Conservation (phyloP, 1,284 basidiomycete genomes). For the Ustilago curta region DNA sequence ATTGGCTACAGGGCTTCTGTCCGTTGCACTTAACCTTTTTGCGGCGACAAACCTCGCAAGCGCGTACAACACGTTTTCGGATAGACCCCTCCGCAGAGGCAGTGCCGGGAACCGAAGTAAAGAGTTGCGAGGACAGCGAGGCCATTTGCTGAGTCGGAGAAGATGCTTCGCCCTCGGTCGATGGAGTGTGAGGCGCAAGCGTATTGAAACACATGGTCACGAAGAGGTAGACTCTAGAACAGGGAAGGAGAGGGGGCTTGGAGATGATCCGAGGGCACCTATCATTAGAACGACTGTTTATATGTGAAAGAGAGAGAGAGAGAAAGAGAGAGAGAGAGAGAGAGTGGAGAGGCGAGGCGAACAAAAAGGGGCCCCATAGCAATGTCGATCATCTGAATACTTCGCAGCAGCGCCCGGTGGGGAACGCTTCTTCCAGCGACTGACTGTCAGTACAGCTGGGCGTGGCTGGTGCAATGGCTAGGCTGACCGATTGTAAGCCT, state of each 20-base stretch:
- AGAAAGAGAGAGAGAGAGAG: no score
- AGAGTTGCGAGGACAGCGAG: neutral
- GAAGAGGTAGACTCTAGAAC: neutral
- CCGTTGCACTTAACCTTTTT: conserved; percentile 61
- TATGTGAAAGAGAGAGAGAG: no score
- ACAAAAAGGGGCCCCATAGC: no score
- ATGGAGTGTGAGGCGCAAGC: conserved; percentile 9
- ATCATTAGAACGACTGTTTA: no score
- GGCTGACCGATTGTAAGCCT: conserved; percentile 34
- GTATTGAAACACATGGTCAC: conserved; percentile 17
- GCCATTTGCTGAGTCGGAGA: conserved; percentile 2
- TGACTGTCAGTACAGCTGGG: neutral
- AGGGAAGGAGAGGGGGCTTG: neutral
- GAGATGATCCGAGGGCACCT: neutral
- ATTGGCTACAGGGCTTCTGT: conserved; percentile 50
- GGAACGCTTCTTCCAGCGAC: neutral
- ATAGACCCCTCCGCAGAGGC: conserved; percentile 23
- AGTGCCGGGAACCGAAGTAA: neutral
- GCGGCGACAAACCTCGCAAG: conserved; percentile 54
- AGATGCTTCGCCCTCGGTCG: conserved; percentile 6
- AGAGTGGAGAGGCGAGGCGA: no score
- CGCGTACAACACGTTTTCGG: conserved; percentile 47
- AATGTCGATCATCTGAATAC: neutral
- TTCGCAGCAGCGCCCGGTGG: neutral
- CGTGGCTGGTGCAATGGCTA: neutral